A percentile compares a stretch with the other conserved stretches of the same genome.
These are phyloP conservation scores for Fusarium anguioides DNA, from an alignment of 2,329 filamentous ascomycete species.

Conservation along the genomic window DNA sequence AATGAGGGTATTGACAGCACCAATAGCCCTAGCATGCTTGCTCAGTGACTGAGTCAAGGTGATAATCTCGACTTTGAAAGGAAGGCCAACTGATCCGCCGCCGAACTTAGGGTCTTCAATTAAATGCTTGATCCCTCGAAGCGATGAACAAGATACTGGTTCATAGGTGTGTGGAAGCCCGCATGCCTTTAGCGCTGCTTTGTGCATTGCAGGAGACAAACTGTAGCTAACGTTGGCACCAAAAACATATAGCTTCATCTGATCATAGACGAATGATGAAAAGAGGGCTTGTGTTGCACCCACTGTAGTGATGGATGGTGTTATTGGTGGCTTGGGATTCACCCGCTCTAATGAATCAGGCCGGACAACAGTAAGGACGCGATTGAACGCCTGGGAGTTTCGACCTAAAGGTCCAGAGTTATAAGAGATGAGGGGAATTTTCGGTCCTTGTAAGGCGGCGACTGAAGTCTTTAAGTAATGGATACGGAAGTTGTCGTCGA, in stretches of 20 bases:
- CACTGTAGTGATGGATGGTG: conserved; percentile 64
- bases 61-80: conserved; percentile 81
- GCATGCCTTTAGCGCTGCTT: conserved; percentile 72
- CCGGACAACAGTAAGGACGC: conserved; percentile 69
- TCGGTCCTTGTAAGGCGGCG: conserved; percentile 52
- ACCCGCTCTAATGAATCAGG: conserved; percentile 51
- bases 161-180: conserved; percentile 76
- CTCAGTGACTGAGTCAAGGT: conserved; percentile 76
- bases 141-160: conserved; percentile 70
- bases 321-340: conserved; percentile 40
- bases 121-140: conserved; percentile 72
- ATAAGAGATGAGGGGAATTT: conserved; percentile 69
- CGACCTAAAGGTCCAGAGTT: conserved; percentile 73
- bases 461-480: conserved; percentile 65
- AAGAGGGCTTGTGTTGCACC: conserved; percentile 75
- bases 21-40: conserved; percentile 78
- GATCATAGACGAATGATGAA: conserved; percentile 72
- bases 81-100: conserved; percentile 76
- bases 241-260: conserved; percentile 78
- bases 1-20: conserved; percentile 80
- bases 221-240: conserved; percentile 79
- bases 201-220: conserved; percentile 82
- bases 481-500: conserved; percentile 73
- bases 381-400: conserved; percentile 74
- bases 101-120: conserved; percentile 75